These are phyloP conservation scores for Aspergillus ostianus DNA, from an alignment of 495 filamentous ascomycete species.

Conservation along the genomic window DNA sequence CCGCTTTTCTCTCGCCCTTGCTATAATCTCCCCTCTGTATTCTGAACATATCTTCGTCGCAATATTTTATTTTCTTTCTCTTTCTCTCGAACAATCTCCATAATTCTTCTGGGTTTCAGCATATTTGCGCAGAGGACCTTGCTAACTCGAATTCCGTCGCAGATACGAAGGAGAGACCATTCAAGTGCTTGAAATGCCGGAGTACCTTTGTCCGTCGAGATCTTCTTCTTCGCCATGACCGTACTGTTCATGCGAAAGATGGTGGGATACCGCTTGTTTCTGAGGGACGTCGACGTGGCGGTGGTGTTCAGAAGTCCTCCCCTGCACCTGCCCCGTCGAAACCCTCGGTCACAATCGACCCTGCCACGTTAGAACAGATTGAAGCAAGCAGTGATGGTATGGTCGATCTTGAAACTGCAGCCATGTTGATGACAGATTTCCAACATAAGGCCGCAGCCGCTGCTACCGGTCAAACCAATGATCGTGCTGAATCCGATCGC, in stretches of 20 bases:
- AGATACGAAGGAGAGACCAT: slow-evolving; percentile 99
- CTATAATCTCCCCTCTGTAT: neutral
- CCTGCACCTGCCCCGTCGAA: slow-evolving; percentile 73
- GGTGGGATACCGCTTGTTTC: slow-evolving; percentile 92
- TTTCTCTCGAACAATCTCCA: neutral
- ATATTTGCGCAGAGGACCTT: neutral
- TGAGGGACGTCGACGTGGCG: slow-evolving; percentile 85
- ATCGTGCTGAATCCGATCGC: slow-evolving; percentile 66
- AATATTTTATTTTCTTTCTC: neutral
- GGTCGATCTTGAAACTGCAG: slow-evolving; percentile 96
- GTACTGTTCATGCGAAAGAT: slow-evolving; percentile 98
- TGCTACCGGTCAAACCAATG: slow-evolving; percentile 71
- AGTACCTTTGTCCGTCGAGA: slow-evolving; percentile 98
- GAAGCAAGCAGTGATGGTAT: slow-evolving; percentile 92
- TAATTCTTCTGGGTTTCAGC: neutral
- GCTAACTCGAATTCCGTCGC: slow-evolving; percentile 23
- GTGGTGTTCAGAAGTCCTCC: slow-evolving; percentile 57
- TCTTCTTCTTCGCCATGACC: slow-evolving; percentile 92
- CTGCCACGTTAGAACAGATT: slow-evolving; percentile 88
- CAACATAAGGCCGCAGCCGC: slow-evolving; percentile 93
- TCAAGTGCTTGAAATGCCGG: slow-evolving; percentile 96
- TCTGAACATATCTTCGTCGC: neutral
- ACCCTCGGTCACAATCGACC: slow-evolving; percentile 79
- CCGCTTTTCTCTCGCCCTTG: neutral
- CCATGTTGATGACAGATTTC: slow-evolving; percentile 98